Conservation (phyloP, 495 filamentous ascomycete genomes). For the Lindgomyces ingoldianus region DNA sequence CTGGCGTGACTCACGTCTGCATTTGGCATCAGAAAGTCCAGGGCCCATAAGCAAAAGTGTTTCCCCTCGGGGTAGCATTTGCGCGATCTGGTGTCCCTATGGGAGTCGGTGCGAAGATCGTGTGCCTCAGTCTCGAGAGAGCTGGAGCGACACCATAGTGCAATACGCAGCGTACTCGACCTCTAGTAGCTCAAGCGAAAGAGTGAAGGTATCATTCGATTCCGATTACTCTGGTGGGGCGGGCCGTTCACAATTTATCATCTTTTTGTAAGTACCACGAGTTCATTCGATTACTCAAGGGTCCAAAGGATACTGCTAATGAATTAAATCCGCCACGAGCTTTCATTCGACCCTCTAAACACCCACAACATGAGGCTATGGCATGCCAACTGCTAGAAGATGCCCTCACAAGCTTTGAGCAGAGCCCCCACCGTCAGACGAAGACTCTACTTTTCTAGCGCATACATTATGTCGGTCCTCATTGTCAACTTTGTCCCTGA, state of each 20-base stretch:
- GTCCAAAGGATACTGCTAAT: conserved; percentile 47
- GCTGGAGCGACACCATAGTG: conserved; percentile 81
- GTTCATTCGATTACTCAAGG: too few relatives aligned
- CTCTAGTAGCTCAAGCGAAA: conserved; percentile 46
- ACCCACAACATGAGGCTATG: too few relatives aligned
- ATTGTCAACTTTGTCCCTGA: conserved; percentile 76
- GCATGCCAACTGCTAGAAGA: too few relatives aligned
- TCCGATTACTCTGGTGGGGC: conserved; percentile 95
- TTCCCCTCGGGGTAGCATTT: conserved; percentile 39
- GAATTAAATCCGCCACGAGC: conserved; percentile 1
- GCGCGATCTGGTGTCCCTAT: conserved; percentile 38
- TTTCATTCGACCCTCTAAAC: not conserved
- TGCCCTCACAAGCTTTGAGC: too few relatives aligned
- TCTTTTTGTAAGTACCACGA: conserved; percentile 68
- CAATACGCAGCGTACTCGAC: conserved; percentile 91
- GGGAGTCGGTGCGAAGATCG: conserved; percentile 53
- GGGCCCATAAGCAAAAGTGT: conserved; percentile 53
- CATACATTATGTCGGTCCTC: conserved; percentile 76
- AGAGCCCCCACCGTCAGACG: too few relatives aligned
- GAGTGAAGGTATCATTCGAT: conserved; percentile 83
- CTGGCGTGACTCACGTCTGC: conserved; percentile 92
- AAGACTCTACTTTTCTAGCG: conserved; percentile 17
- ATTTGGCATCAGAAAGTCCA: conserved; percentile 98
- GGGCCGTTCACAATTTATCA: conserved; percentile 65
- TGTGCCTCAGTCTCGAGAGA: conserved; percentile 41